Evolutionary conservation across 2,329 filamentous ascomycete species (phyloP), one percentile per base, ranked within the genome.

Genomic region (Intubia oerlemansii): DNA sequence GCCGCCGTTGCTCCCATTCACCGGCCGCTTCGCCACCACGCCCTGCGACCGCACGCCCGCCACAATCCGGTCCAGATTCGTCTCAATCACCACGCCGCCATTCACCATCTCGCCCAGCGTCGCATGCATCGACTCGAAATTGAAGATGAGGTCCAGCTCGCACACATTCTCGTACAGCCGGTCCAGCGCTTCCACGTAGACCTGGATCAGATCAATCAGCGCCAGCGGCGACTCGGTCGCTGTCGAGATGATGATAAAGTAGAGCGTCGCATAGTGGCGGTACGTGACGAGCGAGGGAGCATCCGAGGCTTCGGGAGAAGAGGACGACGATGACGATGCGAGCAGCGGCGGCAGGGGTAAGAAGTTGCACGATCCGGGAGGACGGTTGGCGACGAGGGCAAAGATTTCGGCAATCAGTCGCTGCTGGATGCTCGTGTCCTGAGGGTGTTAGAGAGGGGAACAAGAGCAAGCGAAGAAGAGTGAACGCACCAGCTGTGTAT

Each of bases 341-440:
- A 73, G 68, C 30, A 75, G 56, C 10, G 70, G 70, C 4, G 70
- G 71, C 1, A 77, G 59, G 17, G 88, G 88, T 5, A 98, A 70
- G 55, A 98, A 98, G 56, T 98, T 98, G 59, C 88, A 98, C 34
- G 84, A 81, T 18, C 81, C 84, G n/a, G 72, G 55, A 4, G 88
- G 77, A 0, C 88, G 79, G 49, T 91, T 84, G 36, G 84, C 77
- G 26, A 98, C 88, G 34, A 98, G 78, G 18, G 76, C 76, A 54
- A 95, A 98, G 52, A 98, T 98, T 51, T 98, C 88, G 28, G 79
- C 81, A 40, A 98, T 91, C 33, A 98, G 71, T 24, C 84, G 78
- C 56, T 98, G 88, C 51, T 98, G 85, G 22, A 93, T 90, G 51
- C 78, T 80, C 14, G 88, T 95, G 54, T 98, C 88, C 88, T 95